A percentile compares a stretch with the other conserved stretches of the same genome.
Evolutionary conservation across 139 green algal species (phyloP).

Genomic region (Chloropicon primus): DNA sequence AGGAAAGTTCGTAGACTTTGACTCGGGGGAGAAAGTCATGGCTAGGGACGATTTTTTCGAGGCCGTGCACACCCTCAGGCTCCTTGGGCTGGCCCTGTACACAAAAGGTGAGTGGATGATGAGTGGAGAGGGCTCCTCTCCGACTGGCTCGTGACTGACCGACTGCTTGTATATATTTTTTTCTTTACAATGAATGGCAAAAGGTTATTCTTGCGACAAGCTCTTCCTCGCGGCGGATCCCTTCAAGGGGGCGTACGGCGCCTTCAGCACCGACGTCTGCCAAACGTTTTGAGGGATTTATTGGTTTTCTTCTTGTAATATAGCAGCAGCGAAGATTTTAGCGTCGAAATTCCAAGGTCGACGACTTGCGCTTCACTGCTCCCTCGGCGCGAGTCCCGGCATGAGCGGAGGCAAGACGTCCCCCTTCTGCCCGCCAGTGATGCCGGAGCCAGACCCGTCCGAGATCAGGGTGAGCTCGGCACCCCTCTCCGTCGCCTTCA

Average conservation of each 20-base stretch:
- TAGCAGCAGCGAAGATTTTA: no score
- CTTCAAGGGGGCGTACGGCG: neutral
- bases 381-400: constrained; percentile 60
- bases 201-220: neutral
- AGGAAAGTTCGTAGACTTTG: neutral
- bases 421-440: constrained; percentile 50
- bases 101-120: no score
- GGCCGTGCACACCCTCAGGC: neutral
- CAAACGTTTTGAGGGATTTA: neutral
- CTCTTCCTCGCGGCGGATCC: neutral
- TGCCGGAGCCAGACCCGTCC: constrained; percentile 57
- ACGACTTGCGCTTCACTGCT: constrained; percentile 32
- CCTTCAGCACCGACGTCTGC: neutral
- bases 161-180: no score
- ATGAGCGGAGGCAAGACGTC: constrained; percentile 80
- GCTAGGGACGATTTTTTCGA: neutral
- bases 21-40: neutral
- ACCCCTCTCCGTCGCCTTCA: constrained; percentile 23
- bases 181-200: no score
- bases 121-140: no score
- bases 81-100: neutral
- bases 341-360: no score
- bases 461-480: constrained; percentile 57
- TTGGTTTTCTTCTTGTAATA: no score
- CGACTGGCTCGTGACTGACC: no score